Base-by-base conservation (phyloP, 2,329 filamentous ascomycete genomes). In the Claviceps sp. region DNA sequence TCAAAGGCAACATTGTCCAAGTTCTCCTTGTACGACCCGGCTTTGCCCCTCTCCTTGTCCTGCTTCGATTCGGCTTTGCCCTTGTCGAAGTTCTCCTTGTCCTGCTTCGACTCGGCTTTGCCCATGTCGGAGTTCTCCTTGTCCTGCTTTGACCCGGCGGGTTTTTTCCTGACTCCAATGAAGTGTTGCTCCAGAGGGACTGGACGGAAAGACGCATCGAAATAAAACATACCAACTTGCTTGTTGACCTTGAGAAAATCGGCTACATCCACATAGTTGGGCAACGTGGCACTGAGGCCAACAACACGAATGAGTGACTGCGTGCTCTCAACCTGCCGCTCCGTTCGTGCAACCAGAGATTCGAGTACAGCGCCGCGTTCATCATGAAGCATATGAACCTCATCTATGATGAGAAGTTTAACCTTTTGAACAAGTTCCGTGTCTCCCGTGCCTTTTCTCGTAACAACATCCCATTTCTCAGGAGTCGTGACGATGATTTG, bases 401-500 rank as follows among this genome's bases (percentile, higher is more conserved):
- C 93, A 67, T 98, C 93, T 56, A 98, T 97, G 61, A 98, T 97
- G 54, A 98, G 77, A 2, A 98, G 75, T 11, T 91, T 82, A 24
- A 98, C 93, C 65, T 98, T 98, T 62, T 98, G 93, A 14, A 98
- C 94, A 3, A 98, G 78, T 64, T 97, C 93, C 0, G 93, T 97
- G 64, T 98, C 93, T 16, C 94, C 93, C 1, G 90, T 97, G 52
- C 91, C 94, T 69, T 97, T 98, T 55, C 93, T 79, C 3, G 93
- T 98, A 5, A 98, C 88, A 1, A 98, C 93, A 65, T 98, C 93
- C 94, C 94, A 98, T 69, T 98, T 98, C 70, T 98, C 93, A 38
- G 93, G 93, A 0, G 93, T 98, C 0, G 94, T 98, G 48, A 98
- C 93, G 54, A 99, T 95, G 59, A 99, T 93, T 64, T 98, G 93